Conservation (phyloP, 2,329 filamentous ascomycete genomes). For the Hymenoscyphus fructigenus region DNA sequence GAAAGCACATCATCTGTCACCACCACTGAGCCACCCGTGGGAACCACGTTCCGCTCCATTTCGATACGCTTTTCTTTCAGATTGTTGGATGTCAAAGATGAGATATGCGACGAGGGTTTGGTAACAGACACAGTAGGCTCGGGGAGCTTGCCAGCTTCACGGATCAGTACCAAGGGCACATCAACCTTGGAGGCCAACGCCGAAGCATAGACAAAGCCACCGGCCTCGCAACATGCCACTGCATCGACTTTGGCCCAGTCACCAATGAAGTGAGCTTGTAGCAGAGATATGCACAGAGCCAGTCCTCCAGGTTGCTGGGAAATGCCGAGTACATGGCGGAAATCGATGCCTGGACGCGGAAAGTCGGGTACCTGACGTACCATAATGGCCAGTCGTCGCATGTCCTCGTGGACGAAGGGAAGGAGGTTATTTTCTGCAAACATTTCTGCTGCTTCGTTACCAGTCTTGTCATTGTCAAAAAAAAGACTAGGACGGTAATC, state of each 20-base stretch:
- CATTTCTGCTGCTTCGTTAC: slow-evolving; percentile 38
- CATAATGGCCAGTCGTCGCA: slow-evolving; percentile 50
- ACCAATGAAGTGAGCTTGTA: slow-evolving; percentile 46
- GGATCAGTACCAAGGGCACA: slow-evolving; percentile 50
- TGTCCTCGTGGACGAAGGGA: slow-evolving; percentile 47
- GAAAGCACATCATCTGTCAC: slow-evolving; percentile 31
- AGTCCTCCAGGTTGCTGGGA: slow-evolving; percentile 51
- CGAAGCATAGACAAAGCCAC: slow-evolving; percentile 56
- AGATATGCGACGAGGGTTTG: slow-evolving; percentile 54
- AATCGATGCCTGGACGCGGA: slow-evolving; percentile 50
- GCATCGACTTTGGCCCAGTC: slow-evolving; percentile 48
- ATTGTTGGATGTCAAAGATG: slow-evolving; percentile 39
- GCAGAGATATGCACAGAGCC: slow-evolving; percentile 49
- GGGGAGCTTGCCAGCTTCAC: slow-evolving; percentile 58
- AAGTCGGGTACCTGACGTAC: slow-evolving; percentile 49
- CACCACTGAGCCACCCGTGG: slow-evolving; percentile 24
- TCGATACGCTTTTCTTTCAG: slow-evolving; percentile 44
- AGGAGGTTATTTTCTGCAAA: slow-evolving; percentile 44
- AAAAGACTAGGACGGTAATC: slow-evolving; percentile 44
- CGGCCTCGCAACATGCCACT: slow-evolving; percentile 55
- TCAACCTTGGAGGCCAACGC: slow-evolving; percentile 44
- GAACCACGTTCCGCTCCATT: slow-evolving; percentile 47
- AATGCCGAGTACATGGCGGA: slow-evolving; percentile 59
- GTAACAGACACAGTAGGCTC: slow-evolving; percentile 51
- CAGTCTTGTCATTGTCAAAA: slow-evolving; percentile 52